phyloP scores from a whole-genome alignment of 179 eudicot genomes.

The Silene noctiflora region DNA sequence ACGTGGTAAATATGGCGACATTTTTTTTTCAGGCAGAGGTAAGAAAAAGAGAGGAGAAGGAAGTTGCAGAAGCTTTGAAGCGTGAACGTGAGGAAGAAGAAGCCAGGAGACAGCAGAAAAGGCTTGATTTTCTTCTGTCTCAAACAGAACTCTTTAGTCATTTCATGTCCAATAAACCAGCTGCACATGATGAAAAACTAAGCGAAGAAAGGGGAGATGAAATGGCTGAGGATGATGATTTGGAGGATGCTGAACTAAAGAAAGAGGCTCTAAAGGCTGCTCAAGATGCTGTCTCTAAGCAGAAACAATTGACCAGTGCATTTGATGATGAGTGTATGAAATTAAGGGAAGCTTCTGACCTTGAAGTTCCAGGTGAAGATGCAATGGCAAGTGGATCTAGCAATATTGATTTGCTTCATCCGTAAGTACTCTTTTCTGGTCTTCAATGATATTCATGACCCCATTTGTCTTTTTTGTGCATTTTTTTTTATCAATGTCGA shows the following conservation, averaged over 20 bases:
- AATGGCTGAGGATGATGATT: conserved; percentile 65
- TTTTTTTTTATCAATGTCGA: not conserved
- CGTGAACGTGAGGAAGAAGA: conserved; percentile 96
- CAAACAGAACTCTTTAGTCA: conserved; percentile 98
- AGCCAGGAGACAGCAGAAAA: conserved; percentile 85
- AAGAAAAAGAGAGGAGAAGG: conserved; percentile 85
- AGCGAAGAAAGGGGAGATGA: conserved; percentile 48
- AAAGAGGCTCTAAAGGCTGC: conserved; percentile 94
- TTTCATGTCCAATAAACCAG: conserved; percentile 91
- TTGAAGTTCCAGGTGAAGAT: conserved; percentile 52
- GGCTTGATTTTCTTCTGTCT: conserved; percentile 86
- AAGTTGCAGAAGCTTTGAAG: conserved; percentile 96
- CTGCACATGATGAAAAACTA: conserved; percentile 37
- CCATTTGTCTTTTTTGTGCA: conserved; percentile 11
- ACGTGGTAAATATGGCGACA: not conserved
- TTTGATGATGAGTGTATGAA: conserved; percentile 84
- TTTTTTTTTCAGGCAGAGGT: conserved; percentile 67
- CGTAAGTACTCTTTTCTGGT: conserved; percentile 49
- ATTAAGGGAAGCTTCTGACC: conserved; percentile 58
- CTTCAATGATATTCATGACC: conserved; percentile 4
- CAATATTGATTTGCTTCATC: conserved; percentile 88
- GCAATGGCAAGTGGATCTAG: conserved; percentile 61
- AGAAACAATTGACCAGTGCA: conserved; percentile 75
- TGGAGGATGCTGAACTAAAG: conserved; percentile 77
- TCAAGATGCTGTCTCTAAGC: conserved; percentile 97